Conservation (phyloP, 306 rosid species). For the Geum urbanum region DNA sequence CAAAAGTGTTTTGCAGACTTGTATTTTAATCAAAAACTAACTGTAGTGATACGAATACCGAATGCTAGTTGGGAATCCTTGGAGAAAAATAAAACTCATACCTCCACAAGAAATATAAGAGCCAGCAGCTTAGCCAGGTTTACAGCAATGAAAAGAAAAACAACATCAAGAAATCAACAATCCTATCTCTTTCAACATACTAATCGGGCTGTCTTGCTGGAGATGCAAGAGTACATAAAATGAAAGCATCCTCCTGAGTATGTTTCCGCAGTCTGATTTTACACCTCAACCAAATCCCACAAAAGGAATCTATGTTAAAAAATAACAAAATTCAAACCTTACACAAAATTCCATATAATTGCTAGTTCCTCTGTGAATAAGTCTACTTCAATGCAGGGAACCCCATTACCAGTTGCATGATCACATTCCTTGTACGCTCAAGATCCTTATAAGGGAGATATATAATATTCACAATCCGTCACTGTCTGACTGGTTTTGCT, state of each 20-base stretch:
- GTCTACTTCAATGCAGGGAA: conserved; percentile 60
- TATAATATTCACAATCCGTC: conserved; percentile 71
- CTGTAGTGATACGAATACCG: conserved; percentile 47
- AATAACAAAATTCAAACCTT: conserved; percentile 54
- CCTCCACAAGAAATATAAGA: conserved; percentile 33
- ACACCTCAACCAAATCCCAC: conserved; percentile 74
- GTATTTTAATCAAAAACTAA: conserved; percentile 28
- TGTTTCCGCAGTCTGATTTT: conserved; percentile 33
- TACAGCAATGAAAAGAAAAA: conserved; percentile 39
- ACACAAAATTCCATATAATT: conserved; percentile 58
- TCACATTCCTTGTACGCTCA: conserved; percentile 57
- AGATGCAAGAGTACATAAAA: conserved; percentile 54
- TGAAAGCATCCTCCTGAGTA: conserved; percentile 49
- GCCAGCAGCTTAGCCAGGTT: conserved; percentile 53
- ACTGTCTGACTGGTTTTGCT: conserved; percentile 45
- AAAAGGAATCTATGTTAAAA: conserved; percentile 50
- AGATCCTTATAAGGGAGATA: conserved; percentile 46
- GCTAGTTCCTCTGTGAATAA: conserved; percentile 48
- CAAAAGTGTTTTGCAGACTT: conserved; percentile 20
- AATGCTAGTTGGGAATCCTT: conserved; percentile 42
- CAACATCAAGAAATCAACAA: conserved; percentile 15
- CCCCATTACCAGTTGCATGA: conserved; percentile 65
- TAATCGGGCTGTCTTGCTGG: conserved; percentile 39
- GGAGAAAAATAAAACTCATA: conserved; percentile 41
- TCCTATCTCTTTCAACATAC: conserved; percentile 49